Evolutionary conservation across 805 yeast species (phyloP), one percentile per base, ranked within the genome.

Genomic region (Candida yuanshanica): DNA sequence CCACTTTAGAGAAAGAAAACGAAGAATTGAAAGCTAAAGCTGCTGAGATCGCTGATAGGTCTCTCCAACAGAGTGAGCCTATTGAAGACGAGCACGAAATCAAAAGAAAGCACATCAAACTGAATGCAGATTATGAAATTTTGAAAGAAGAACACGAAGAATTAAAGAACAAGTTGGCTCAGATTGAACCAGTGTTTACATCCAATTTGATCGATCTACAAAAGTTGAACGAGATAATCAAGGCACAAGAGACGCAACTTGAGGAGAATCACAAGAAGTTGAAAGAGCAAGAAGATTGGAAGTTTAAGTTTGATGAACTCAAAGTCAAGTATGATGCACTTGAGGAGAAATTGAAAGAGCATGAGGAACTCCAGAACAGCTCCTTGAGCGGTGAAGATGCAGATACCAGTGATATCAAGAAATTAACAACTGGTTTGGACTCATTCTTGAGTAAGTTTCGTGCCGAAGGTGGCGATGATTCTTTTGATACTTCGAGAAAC

Each of bases 221-320:
- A 11, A 68, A 68, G 17, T 59, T 83, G 54, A 82, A 81, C 51
- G 61, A 65, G 16, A 54, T 83, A 20, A 69, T 83, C 22, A 70
- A 74, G 48, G 59, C 62, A 7, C 89, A 79, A 58, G 74, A 74
- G 40, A 62, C 58, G 4, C 61, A 68, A 47, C 69, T 80, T 33
- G 63, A 60, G 2, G 54, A 57, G 13, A 65, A 77, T 48, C 55
- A 68, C 14, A 38, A 46, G 4, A 69, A 70, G 45, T 59, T 79
- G 1, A 62, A 60, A 37, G 69, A 64, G 20, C 72, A 75, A 45
- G 70, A 72, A 44, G 58, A 50, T 5, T 62, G 73, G 44, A 68
- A 69, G 40, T 67, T 68, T 23, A 73, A 75, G 46, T 59, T 72
- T 36, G 64, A 66, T 33, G 74, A 74, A 10, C 65, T 79, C 64